Conservation (phyloP, 768 basidiomycete species). For the Lentinula edodes region DNA sequence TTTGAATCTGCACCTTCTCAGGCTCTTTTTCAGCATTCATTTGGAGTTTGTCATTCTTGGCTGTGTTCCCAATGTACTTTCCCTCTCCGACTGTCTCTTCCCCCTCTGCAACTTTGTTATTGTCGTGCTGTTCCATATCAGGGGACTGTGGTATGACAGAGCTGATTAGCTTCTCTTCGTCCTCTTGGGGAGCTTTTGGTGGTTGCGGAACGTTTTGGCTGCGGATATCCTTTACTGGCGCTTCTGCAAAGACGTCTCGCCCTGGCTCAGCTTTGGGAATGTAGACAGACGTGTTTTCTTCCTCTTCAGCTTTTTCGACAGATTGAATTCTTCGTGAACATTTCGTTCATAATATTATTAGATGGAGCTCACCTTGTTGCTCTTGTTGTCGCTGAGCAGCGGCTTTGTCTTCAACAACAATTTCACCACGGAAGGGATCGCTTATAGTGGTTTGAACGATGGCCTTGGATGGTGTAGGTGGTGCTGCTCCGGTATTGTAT, state of each 20-base stretch:
- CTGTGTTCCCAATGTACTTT: not conserved
- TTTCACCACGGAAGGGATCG: conserved; percentile 46
- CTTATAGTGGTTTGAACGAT: conserved; percentile 41
- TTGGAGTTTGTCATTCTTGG: not conserved
- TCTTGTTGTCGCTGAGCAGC: conserved; percentile 4
- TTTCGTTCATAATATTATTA: not conserved
- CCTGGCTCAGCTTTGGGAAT: conserved; percentile 67
- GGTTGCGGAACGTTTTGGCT: conserved; percentile 27
- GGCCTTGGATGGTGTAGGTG: conserved; percentile 31
- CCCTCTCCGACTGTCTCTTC: conserved; percentile 1
- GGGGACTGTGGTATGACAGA: conserved; percentile 16
- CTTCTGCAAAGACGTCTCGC: conserved; percentile 61
- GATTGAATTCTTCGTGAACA: too few relatives aligned
- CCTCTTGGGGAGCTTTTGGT: conserved; percentile 11
- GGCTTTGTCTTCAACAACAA: conserved; percentile 45
- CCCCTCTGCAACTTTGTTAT: conserved; percentile 6
- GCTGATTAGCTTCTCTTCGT: conserved; percentile 33
- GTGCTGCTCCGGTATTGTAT: conserved; percentile 32
- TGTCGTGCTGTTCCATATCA: not conserved
- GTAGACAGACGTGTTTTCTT: conserved; percentile 31
- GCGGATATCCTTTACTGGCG: conserved; percentile 40
- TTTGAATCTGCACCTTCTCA: not conserved
- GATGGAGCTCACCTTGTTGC: conserved; percentile 4
- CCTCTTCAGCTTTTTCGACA: conserved; percentile 7
- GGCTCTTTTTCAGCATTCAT: conserved; percentile 3